Conservation (phyloP, 768 basidiomycete genomes). For the Tremella fuciformis region DNA sequence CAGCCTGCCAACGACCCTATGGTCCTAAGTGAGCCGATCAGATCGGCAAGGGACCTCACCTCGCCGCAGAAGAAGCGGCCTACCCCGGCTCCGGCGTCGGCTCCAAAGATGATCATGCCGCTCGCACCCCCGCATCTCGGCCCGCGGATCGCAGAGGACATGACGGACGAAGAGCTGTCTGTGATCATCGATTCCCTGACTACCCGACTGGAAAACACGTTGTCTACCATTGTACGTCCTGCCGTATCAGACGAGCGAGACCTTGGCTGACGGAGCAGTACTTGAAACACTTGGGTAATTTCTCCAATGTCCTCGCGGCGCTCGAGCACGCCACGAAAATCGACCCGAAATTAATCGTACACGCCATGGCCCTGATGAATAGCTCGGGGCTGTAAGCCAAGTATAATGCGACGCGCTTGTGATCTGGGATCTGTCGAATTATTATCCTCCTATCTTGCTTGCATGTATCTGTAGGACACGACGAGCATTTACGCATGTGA, state of each 20-base stretch:
- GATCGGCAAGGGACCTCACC: not conserved
- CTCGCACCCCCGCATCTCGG: conserved; percentile 43
- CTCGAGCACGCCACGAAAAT: conserved; percentile 45
- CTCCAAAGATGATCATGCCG: conserved; percentile 38
- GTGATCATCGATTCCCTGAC: conserved; percentile 72
- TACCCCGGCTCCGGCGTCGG: not conserved
- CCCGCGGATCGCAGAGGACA: conserved; percentile 67
- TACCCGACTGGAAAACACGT: conserved; percentile 71
- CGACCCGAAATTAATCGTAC: conserved; percentile 41
- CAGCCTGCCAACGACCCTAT: not conserved
- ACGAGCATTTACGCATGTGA: too few species aligned
- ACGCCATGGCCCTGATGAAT: conserved; percentile 45
- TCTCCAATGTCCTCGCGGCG: conserved; percentile 43
- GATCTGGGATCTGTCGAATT: too few species aligned
- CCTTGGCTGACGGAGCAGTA: conserved; percentile 24
- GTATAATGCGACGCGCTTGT: too few species aligned
- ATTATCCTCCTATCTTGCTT: too few species aligned
- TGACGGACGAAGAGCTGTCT: conserved; percentile 70
- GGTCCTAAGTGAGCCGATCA: not conserved
- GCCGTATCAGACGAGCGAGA: not conserved
- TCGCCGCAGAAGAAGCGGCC: not conserved
- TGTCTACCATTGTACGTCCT: conserved; percentile 52
- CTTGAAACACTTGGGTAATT: conserved; percentile 50
- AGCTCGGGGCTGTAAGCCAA: conserved; percentile 11
- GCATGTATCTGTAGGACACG: too few species aligned